Conservation (phyloP, 257 asterid species). For the Scutellaria barbata region DNA sequence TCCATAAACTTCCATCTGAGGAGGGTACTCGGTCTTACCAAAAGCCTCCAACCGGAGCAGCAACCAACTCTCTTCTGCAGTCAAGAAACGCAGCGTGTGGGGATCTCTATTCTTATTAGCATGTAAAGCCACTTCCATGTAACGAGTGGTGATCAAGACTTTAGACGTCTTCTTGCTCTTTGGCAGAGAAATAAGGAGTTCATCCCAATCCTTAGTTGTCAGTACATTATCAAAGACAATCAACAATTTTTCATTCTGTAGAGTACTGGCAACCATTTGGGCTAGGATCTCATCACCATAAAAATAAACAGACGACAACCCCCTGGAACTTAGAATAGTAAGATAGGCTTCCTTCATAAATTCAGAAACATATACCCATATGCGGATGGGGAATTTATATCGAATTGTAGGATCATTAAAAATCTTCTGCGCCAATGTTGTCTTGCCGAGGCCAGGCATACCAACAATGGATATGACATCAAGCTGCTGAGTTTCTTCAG, state of each 20-base stretch:
- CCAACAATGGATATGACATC: conserved; percentile 49
- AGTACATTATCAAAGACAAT: conserved; percentile 43
- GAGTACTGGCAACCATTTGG: background rate
- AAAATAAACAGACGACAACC: no score
- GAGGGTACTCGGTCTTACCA: conserved; percentile 40
- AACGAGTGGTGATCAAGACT: conserved; percentile 50
- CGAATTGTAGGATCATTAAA: conserved; percentile 36
- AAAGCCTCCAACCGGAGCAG: conserved; percentile 48
- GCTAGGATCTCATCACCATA: conserved; percentile 10
- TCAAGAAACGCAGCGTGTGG: conserved; percentile 42
- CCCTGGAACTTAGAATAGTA: conserved; percentile 36
- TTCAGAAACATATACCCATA: conserved; percentile 48
- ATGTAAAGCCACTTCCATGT: conserved; percentile 31
- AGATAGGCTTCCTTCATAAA: conserved; percentile 40
- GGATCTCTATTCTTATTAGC: conserved; percentile 38
- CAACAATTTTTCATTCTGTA: background rate
- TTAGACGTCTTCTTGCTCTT: conserved; percentile 36
- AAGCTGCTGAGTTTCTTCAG: conserved; percentile 30
- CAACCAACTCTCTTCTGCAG: conserved; percentile 45
- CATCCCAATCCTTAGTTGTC: conserved; percentile 41
- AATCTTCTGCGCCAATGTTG: conserved; percentile 45
- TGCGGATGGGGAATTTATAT: conserved; percentile 42
- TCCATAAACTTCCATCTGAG: conserved; percentile 40
- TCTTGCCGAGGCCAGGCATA: conserved; percentile 58
- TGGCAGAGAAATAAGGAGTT: conserved; percentile 43